Percentiles rank a stretch among this genome's conserved stretches.
phyloP scores from a whole-genome alignment of 257 asterid species.

The Craterostigma plantagineum region DNA sequence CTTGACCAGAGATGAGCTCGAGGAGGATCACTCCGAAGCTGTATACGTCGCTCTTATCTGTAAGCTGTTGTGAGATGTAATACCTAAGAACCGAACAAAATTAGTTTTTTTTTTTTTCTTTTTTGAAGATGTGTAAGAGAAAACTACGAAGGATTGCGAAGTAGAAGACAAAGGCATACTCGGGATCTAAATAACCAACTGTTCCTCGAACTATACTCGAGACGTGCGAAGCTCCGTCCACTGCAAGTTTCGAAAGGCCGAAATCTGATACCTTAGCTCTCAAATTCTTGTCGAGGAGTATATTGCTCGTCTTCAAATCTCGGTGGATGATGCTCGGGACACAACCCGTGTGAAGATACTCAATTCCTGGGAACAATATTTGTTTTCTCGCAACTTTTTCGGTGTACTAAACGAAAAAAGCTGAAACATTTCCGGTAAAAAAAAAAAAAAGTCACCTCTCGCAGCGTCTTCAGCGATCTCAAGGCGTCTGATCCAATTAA shows the following conservation, averaged over 20 bases:
- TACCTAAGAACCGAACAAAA: constrained; percentile 39
- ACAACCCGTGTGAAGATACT: constrained; percentile 95
- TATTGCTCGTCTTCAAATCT: constrained; percentile 90
- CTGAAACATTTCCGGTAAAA: constrained; percentile 10
- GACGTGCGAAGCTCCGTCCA: constrained; percentile 95
- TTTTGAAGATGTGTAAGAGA: too few relatives aligned
- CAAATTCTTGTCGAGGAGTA: constrained; percentile 82
- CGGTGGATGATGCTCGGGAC: constrained; percentile 91
- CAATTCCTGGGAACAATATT: constrained; percentile 74
- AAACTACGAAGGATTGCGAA: too few relatives aligned
- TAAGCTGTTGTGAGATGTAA: constrained; percentile 91
- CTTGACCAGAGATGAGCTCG: constrained; percentile 93
- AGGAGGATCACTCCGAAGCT: constrained; percentile 95
- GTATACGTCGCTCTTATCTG: constrained; percentile 90
- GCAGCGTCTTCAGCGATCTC: constrained; percentile 99
- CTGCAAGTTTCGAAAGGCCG: constrained; percentile 92
- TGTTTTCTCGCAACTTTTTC: too few relatives aligned
- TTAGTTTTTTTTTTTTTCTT: too few relatives aligned
- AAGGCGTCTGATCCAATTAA: constrained; percentile 82
- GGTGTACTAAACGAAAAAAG: not conserved
- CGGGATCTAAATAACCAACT: constrained; percentile 97
- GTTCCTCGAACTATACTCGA: constrained; percentile 99
- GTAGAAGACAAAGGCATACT: constrained; percentile 36
- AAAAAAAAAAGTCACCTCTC: too few relatives aligned
- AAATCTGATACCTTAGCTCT: constrained; percentile 97